Evolutionary conservation across 768 basidiomycete species (phyloP), one percentile per base, ranked within the genome.

Genomic region (Mycena belliarum): DNA sequence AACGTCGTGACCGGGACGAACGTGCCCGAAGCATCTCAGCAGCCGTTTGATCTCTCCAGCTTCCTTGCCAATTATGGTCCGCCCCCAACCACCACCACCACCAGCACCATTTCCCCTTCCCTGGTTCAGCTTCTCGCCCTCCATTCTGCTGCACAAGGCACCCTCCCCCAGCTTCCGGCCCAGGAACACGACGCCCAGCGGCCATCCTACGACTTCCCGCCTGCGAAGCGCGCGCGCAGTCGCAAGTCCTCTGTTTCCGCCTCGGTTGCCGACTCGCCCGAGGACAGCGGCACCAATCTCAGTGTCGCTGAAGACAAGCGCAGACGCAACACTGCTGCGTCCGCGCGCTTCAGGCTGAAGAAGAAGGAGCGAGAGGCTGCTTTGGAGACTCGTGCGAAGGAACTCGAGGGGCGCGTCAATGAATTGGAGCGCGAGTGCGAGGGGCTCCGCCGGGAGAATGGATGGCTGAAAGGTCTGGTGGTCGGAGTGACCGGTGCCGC

Each of bases 321-420:
- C n/a, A 82, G 93, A 56, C 79, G 94, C 44, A 97, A 97, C 70
- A 97, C 94, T 0, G 92, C 92, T 1, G 94, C 94, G 0, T 93
- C 90, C 51, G 94, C 94, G 29, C 89, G 94, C 9, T 97, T 97
- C 81, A 83, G 94, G 57, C 73, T 93, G 68, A 97, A 96, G 82
- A 97, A 97, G 81, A 97, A 97, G 78, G 93, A 95, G 73, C 81
- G 95, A 15, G 95, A 97, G 75, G 88, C 85, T 2, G 94, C 95
- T 16, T 77, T 96, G 21, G 95, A 96, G 74, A 82, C 79, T 41
- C 87, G 85, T 66, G 85, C 90, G 16, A 93, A 93, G 75, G 93
- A 95, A 68, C 79, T 96, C 16, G 90, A 93, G 68, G 76, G 76
- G 0, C 83, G 87, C 50, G 91, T 95, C 15, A 79, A 74, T 52